phyloP scores from a whole-genome alignment of 345 rosid genomes.

The Gossypium turneri region DNA sequence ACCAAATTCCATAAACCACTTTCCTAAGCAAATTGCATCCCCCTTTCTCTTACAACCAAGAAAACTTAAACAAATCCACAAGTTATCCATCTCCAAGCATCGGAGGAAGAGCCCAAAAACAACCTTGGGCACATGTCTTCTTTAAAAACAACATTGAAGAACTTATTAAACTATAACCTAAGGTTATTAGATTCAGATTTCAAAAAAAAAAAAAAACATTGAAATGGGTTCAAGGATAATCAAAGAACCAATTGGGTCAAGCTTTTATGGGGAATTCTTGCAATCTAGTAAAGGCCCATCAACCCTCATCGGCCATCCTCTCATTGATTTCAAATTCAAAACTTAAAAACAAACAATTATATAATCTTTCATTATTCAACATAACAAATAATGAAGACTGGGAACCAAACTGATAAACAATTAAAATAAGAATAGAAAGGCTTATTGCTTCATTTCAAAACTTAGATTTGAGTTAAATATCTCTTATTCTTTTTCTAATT shows the following conservation, averaged over 20 bases:
- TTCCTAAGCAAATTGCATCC: conserved; percentile 38
- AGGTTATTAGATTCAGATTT: conserved; percentile 22
- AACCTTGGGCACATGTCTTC: conserved; percentile 24
- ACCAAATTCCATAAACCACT: conserved; percentile 6
- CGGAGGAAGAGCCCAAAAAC: conserved; percentile 39
- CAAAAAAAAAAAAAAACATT: background rate
- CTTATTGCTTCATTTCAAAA: too few relatives aligned
- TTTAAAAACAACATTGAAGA: conserved; percentile 27
- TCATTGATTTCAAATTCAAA: conserved; percentile 37
- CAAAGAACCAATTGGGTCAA: conserved; percentile 5
- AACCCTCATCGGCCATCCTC: conserved; percentile 45
- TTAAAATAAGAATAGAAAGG: background rate
- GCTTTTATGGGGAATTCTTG: conserved; percentile 19
- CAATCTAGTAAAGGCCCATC: conserved; percentile 30
- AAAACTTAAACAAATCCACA: conserved; percentile 50
- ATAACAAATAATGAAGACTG: background rate
- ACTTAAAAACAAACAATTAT: conserved; percentile 28
- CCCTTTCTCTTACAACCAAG: conserved; percentile 46
- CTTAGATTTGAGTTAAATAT: background rate
- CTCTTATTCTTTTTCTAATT: too few relatives aligned
- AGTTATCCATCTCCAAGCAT: conserved; percentile 48
- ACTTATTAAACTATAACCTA: conserved; percentile 24
- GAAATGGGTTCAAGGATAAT: background rate
- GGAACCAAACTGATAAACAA: conserved; percentile 2
- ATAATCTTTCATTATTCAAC: conserved; percentile 9